Percentiles rank a stretch among this genome's conserved stretches.
These are phyloP conservation scores for Skeletonema potamos DNA, from an alignment of 108 stramenopile species.

Conservation along the genomic window DNA sequence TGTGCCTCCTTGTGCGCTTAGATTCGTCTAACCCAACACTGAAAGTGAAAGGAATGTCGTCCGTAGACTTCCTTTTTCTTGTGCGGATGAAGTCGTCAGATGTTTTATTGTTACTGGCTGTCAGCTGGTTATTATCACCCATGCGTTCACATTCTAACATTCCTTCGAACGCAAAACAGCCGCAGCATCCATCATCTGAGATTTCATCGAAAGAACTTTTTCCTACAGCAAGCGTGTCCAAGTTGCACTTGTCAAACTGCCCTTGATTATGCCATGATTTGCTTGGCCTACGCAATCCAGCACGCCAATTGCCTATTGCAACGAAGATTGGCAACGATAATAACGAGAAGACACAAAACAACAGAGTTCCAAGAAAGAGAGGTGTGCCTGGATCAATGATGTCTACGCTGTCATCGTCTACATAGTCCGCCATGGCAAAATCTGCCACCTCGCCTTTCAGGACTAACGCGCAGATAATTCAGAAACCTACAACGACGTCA, in stretches of 20 bases:
- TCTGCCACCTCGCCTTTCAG: neutral
- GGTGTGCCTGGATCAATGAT: conserved; percentile 22
- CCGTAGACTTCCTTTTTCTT: neutral
- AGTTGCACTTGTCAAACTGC: neutral
- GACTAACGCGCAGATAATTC: too few species aligned
- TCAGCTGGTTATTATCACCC: neutral
- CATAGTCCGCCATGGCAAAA: neutral
- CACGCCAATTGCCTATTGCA: conserved; percentile 8
- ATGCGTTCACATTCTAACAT: neutral
- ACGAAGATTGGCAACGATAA: conserved; percentile 8
- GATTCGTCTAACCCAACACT: neutral
- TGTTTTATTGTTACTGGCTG: neutral
- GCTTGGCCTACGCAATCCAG: neutral
- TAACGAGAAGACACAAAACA: conserved; percentile 5
- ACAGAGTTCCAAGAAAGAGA: conserved; percentile 1
- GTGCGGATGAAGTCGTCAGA: neutral
- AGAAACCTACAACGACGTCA: too few species aligned
- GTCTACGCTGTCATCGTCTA: neutral
- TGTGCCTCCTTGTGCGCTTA: neutral
- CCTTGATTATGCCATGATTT: neutral
- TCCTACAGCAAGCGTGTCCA: neutral
- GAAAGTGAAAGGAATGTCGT: neutral
- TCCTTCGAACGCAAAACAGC: neutral
- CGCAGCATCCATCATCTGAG: neutral
- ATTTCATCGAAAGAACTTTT: conserved; percentile 2